phyloP scores from a whole-genome alignment of 2,329 filamentous ascomycete genomes.

The Aspergillus nomiae region DNA sequence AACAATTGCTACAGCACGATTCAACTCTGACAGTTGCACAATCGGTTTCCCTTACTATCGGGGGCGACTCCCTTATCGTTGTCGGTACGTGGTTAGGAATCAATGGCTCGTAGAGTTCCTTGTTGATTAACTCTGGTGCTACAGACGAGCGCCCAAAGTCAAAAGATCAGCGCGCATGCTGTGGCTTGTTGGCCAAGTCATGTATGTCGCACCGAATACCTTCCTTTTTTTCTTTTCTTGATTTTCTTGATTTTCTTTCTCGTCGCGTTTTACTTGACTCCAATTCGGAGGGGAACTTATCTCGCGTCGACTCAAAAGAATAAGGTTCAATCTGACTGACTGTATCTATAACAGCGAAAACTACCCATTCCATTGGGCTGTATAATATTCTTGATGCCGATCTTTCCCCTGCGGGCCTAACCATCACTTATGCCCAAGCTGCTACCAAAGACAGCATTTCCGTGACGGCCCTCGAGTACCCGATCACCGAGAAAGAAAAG shows the following conservation, averaged over 20 bases:
- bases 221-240: not conserved
- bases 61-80: constrained; percentile 62
- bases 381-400: constrained; percentile 86
- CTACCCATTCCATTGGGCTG: constrained; percentile 66
- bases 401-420: constrained; percentile 60
- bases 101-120: constrained; percentile 8
- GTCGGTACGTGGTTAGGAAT: constrained; percentile 47
- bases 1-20: constrained; percentile 40
- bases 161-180: constrained; percentile 55
- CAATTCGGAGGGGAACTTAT: not conserved
- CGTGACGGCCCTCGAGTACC: constrained; percentile 63
- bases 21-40: constrained; percentile 57
- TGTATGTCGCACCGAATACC: constrained; percentile 39
- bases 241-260: not conserved
- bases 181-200: constrained; percentile 54
- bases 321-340: constrained; percentile 34
- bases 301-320: not conserved
- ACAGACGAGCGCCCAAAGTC: constrained; percentile 58
- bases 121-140: constrained; percentile 6
- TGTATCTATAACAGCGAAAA: constrained; percentile 31
- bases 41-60: constrained; percentile 62
- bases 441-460: constrained; percentile 62
- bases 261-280: not conserved
- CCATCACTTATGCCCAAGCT: constrained; percentile 71
- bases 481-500: constrained; percentile 55